Conservation (phyloP, 768 basidiomycete genomes). For the Tricholoma sp. region DNA sequence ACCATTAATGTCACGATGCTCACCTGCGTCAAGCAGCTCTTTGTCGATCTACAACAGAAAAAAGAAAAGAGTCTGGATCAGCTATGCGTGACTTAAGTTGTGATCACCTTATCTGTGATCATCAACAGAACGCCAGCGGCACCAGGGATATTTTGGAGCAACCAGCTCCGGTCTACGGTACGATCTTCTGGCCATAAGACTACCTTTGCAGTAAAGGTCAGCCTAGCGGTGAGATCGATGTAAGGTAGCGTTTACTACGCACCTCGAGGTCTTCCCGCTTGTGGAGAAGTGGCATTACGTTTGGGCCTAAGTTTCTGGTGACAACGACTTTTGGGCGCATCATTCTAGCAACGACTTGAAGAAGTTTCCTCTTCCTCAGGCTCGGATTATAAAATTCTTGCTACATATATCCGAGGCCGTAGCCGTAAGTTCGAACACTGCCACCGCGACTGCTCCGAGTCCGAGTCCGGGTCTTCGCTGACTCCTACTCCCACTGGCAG, state of each 20-base stretch:
- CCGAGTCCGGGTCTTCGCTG: no score
- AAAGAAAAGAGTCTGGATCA: background rate
- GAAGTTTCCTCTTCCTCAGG: no score
- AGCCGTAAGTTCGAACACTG: no score
- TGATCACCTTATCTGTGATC: slow-evolving; percentile 64
- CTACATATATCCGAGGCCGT: no score
- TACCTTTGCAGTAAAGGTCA: slow-evolving; percentile 15
- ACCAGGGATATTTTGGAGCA: slow-evolving; percentile 66
- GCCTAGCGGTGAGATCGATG: no score
- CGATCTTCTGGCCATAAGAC: slow-evolving; percentile 47
- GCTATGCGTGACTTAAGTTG: background rate
- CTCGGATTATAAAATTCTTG: no score
- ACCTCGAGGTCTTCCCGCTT: slow-evolving; percentile 53
- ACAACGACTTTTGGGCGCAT: slow-evolving; percentile 44
- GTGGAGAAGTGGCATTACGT: slow-evolving; percentile 54
- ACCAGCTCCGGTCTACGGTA: slow-evolving; percentile 59
- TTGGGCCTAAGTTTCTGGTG: slow-evolving; percentile 54
- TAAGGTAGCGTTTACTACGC: slow-evolving; percentile 6
- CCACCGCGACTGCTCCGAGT: no score
- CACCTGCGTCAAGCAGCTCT: slow-evolving; percentile 63
- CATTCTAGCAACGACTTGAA: no score
- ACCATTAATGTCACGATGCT: background rate
- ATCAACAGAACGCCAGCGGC: slow-evolving; percentile 60
- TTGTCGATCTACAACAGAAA: slow-evolving; percentile 51
- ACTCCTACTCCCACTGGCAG: no score